Conservation (phyloP, 225 moss, liverwort and hornwort species). For the Sphagnum contortum region DNA sequence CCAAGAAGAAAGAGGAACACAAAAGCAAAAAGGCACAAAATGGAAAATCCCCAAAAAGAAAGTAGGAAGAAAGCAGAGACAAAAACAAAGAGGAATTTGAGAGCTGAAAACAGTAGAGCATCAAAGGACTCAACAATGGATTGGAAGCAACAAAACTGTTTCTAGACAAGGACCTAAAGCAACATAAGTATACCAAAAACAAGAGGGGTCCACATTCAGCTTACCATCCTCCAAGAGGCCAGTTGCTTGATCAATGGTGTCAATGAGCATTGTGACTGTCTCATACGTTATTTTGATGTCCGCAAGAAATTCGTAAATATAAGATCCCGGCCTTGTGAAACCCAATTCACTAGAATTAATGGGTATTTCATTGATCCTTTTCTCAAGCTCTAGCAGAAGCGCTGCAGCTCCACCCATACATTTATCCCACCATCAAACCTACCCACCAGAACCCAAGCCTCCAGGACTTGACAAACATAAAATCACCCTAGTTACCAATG, state of each 20-base stretch:
- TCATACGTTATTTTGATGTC: conserved; percentile 90
- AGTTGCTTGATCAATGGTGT: conserved; percentile 90
- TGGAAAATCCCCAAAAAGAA: too few relatives aligned
- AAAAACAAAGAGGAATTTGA: too few relatives aligned
- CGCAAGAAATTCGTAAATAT: conserved; percentile 88
- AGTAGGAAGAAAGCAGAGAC: too few relatives aligned
- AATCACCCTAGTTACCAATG: too few relatives aligned
- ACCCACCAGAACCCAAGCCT: background rate
- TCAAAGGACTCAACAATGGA: too few relatives aligned
- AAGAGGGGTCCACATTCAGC: background rate
- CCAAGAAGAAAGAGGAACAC: background rate
- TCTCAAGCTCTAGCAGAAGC: conserved; percentile 89
- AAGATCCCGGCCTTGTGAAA: conserved; percentile 84
- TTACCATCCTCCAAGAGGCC: conserved; percentile 86
- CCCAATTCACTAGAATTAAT: conserved; percentile 69
- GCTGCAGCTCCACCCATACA: conserved; percentile 35
- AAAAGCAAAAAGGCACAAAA: background rate
- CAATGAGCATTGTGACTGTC: conserved; percentile 86
- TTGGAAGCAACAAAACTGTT: too few relatives aligned
- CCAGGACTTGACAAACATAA: too few relatives aligned
- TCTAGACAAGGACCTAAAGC: too few relatives aligned
- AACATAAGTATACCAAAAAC: too few relatives aligned
- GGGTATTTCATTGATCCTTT: conserved; percentile 70
- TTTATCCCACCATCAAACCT: background rate
- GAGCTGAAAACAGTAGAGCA: too few relatives aligned